Evolutionary conservation across 228 moss, liverwort and hornwort species (phyloP), one percentile per base, ranked within the genome.

Genomic region (Sphagnum fallax): DNA sequence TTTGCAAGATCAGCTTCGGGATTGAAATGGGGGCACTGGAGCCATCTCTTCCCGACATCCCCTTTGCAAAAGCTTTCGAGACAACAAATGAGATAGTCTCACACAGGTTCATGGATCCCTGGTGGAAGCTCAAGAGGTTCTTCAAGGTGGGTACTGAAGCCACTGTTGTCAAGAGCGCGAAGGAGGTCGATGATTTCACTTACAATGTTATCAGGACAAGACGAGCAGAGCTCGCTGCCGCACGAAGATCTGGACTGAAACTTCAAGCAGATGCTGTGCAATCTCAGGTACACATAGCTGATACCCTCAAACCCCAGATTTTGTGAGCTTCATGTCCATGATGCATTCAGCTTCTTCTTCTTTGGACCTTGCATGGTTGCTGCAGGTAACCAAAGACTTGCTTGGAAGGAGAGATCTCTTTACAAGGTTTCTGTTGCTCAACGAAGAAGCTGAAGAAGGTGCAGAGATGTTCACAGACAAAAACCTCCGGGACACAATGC

Each of bases 161-260:
- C 52, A 67, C 12, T 12, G 18, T 67, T 10, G 16, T 13, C 5
- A 18, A 52, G 10, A 51, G 67, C 16, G 67, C 53, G 18, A 65
- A 82, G n/a, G 60, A 58, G 14, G 32, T 80, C 15, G 70, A 78
- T n/a, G 51, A 70, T 0, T 84, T 84, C 60, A 67, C 67, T 15
- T 72, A 75, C 48, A 67, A 75, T 5, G 66, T 84, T 10, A 77
- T 84, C 15, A n/a, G 12, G n/a, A 72, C 6, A 53, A 69, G 80
- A 61, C 64, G 63, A 68, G 61, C 51, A 11, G 77, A 84, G 47
- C 47, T 77, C 66, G 65, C 53, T 60, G 10, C 8, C 51, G 55
- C 55, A 55, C 55, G 12, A 55, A 55, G 12, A 1, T 8, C 9
- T 55, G 55, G 4, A 32, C 32, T 0, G 32, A 32, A 32, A 32